Conservation (phyloP, 768 basidiomycete genomes). For the Tremella yokohamensis region DNA sequence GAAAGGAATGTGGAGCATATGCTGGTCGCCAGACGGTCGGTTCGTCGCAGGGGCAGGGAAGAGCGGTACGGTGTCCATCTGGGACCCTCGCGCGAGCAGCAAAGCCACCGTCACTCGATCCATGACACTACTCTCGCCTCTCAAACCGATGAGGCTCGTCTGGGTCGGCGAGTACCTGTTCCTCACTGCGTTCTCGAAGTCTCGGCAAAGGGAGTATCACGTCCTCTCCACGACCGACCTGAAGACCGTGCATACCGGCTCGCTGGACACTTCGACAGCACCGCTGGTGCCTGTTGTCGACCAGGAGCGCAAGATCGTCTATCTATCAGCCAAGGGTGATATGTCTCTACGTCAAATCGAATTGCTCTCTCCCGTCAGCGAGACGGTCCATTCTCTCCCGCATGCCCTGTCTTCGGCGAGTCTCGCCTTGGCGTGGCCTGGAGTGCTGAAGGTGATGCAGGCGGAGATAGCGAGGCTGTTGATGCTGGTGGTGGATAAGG, state of each 20-base stretch:
- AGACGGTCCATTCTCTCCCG: slow-evolving; percentile 39
- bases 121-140: slow-evolving; percentile 23
- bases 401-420: slow-evolving; percentile 34
- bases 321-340: slow-evolving; percentile 50
- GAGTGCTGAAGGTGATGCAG: slow-evolving; percentile 47
- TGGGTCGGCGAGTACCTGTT: slow-evolving; percentile 37
- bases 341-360: slow-evolving; percentile 50
- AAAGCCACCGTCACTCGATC: slow-evolving; percentile 16
- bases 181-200: slow-evolving; percentile 34
- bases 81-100: slow-evolving; percentile 21
- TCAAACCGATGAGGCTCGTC: slow-evolving; percentile 31
- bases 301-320: slow-evolving; percentile 44
- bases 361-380: slow-evolving; percentile 34
- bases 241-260: slow-evolving; percentile 25
- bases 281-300: slow-evolving; percentile 47
- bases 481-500: slow-evolving; percentile 41
- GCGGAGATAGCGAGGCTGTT: slow-evolving; percentile 49
- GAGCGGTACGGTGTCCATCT: slow-evolving; percentile 28
- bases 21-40: slow-evolving; percentile 31
- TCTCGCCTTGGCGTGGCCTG: slow-evolving; percentile 34
- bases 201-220: slow-evolving; percentile 48
- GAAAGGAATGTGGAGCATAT: slow-evolving; percentile 33
- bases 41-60: slow-evolving; percentile 27
- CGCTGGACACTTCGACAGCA: slow-evolving; percentile 48
- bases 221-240: slow-evolving; percentile 27